Evolutionary conservation across 2,329 filamentous ascomycete species (phyloP).

Genomic region (Claviceps quebecensis): DNA sequence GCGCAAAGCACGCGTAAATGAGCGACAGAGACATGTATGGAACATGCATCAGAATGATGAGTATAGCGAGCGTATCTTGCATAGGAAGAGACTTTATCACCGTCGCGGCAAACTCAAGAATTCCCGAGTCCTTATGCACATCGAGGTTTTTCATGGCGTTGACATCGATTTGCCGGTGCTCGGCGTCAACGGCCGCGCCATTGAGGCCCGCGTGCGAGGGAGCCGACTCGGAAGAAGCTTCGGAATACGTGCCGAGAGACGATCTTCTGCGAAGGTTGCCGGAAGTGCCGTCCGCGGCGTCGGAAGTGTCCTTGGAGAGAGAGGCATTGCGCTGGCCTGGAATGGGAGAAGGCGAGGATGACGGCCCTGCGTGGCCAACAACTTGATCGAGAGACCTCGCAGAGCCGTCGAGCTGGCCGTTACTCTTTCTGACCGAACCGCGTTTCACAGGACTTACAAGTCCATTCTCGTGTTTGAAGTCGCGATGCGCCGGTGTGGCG

Average conservation of each 20-base stretch:
- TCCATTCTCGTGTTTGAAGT: slow-evolving; percentile 75
- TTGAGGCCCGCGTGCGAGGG: slow-evolving; percentile 23
- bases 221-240: slow-evolving; percentile 40
- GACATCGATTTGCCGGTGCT: slow-evolving; percentile 54
- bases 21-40: slow-evolving; percentile 76
- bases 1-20: slow-evolving; percentile 85
- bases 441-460: slow-evolving; percentile 47
- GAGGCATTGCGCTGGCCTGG: slow-evolving; percentile 20
- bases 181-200: slow-evolving; percentile 28
- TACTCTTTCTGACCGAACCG: slow-evolving; percentile 29
- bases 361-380: slow-evolving; percentile 18
- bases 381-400: slow-evolving; percentile 20
- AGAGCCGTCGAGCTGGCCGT: slow-evolving; percentile 28
- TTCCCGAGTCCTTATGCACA: slow-evolving; percentile 56
- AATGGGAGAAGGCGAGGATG: slow-evolving; percentile 10
- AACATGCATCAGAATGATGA: slow-evolving; percentile 88
- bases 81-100: slow-evolving; percentile 83
- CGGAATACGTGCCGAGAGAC: slow-evolving; percentile 40
- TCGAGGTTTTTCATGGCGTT: slow-evolving; percentile 54
- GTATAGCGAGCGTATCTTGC: slow-evolving; percentile 88
- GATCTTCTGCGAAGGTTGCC: slow-evolving; percentile 29
- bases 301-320: slow-evolving; percentile 16
- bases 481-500: slow-evolving; percentile 49
- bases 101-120: slow-evolving; percentile 66
- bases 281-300: slow-evolving; percentile 22